Evolutionary conservation across 352 stramenopile species (phyloP).

Genomic region (Phytophthora litchii): DNA sequence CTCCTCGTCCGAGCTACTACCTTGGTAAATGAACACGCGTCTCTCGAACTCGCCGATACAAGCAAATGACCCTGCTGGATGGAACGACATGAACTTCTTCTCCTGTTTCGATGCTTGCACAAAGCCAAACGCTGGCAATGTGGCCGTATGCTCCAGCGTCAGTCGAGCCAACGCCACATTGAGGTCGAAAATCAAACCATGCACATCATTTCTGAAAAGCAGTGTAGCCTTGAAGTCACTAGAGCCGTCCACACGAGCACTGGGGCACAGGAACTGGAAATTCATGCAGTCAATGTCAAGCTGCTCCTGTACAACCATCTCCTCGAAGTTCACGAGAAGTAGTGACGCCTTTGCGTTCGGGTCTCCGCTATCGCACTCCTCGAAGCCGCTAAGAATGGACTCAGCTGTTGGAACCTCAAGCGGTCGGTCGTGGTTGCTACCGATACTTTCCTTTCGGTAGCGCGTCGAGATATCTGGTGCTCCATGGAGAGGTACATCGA

Average conservation of each 20-base stretch:
- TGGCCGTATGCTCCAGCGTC: slow-evolving; percentile 50
- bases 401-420: slow-evolving; percentile 76
- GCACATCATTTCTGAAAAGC: slow-evolving; percentile 85
- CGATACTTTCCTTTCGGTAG: slow-evolving; percentile 37
- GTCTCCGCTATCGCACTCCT: slow-evolving; percentile 83
- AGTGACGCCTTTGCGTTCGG: slow-evolving; percentile 71
- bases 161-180: slow-evolving; percentile 29
- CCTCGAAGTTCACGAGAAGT: slow-evolving; percentile 48
- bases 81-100: slow-evolving; percentile 83
- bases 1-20: slow-evolving; percentile 36
- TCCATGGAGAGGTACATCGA: slow-evolving; percentile 63
- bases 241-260: slow-evolving; percentile 19
- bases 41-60: slow-evolving; percentile 82
- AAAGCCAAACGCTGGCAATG: slow-evolving; percentile 81
- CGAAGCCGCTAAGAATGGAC: slow-evolving; percentile 77
- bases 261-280: slow-evolving; percentile 67
- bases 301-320: slow-evolving; percentile 47
- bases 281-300: slow-evolving; percentile 70
- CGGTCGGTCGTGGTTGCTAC: slow-evolving; percentile 23
- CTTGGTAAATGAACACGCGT: slow-evolving; percentile 78
- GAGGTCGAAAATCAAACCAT: slow-evolving; percentile 72
- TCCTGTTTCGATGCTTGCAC: slow-evolving; percentile 89
- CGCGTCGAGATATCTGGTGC: slow-evolving; percentile 37
- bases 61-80: slow-evolving; percentile 57
- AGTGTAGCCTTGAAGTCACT: slow-evolving; percentile 41